These are phyloP conservation scores for Saururus chinensis DNA, from an alignment of 164 flowering plant genomes.

Conservation along the genomic window DNA sequence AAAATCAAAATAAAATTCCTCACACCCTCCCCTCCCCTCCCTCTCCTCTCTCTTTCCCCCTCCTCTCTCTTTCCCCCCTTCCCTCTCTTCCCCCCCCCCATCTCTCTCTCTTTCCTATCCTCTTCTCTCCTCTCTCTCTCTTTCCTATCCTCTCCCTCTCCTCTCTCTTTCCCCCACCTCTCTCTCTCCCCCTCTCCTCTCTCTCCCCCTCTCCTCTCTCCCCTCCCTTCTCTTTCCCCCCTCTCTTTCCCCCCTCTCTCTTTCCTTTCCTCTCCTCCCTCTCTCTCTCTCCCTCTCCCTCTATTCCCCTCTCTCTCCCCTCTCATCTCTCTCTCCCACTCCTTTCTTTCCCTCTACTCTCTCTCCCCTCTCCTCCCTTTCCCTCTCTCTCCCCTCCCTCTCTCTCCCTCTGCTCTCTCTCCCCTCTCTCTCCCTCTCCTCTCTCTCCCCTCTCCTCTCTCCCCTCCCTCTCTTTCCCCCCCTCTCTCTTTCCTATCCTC, in stretches of 20 bases:
- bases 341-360: background rate
- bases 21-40: background rate
- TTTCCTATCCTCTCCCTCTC: background rate
- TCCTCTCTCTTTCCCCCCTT: background rate
- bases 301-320: background rate
- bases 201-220: background rate
- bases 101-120: no score
- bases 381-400: background rate
- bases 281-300: background rate
- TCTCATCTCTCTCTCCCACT: background rate
- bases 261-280: background rate
- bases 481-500: no score
- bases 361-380: background rate
- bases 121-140: background rate
- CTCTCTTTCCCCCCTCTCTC: background rate
- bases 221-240: background rate
- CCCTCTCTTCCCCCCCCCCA: background rate
- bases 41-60: background rate
- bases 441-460: no score
- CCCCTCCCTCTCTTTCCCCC: no score
- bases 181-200: background rate
- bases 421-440: no score
- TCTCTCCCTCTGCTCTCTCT: background rate
- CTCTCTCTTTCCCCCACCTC: background rate
- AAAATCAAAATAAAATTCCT: no score